Evolutionary conservation across 495 filamentous ascomycete genomes (phyloP), one percentile per base, ranked within the genome.

Genomic region (Trichocladium uniseriatum): DNA sequence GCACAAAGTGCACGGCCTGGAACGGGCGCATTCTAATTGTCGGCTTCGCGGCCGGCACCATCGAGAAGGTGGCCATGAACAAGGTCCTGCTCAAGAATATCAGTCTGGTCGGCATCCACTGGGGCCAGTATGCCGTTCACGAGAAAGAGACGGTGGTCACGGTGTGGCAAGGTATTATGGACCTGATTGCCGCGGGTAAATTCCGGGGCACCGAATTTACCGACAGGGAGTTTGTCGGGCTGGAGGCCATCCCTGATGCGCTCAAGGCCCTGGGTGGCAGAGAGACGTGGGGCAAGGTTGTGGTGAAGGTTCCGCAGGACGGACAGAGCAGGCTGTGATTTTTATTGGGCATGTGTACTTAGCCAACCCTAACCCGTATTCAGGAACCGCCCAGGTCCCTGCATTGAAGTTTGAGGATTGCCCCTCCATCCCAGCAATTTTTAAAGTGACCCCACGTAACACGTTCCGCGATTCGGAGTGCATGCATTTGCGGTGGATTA

Each of bases 211-310:
- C 89, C 3, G 80, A 83, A 37, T 96, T 87, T 58, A 82, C 76
- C 24, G 90, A 94, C 63, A 74, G 80, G 70, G 80, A 81, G 52
- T 95, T 87, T 66, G 77, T 84, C 22, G 89, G 91, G 0, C 65
- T 97, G 48, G 87, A 94, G 62, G 80, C 74, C 48, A 78, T 97
- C 16, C 80, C 83, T 0, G 76, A 77, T 46, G 91, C 91, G 0
- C 66, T 97, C 58, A 70, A 82, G 61, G 82, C 83, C 14, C 69
- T 97, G 34, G 90, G 86, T 0, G 76, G 77, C 14, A 71, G 91
- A 38, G 87, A 84, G 56, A 95, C 87, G 0, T 97, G 91, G 91
- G 91, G 91, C 0, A 97, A 97, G 76, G 91, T 96, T 2, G 87
- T 97, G 1, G 84, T 96, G 3, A 85, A 86, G 66, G 75, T 97